Base-by-base conservation (phyloP, 163 green algal genomes). In the Trebouxiophyceae sp. region DNA sequence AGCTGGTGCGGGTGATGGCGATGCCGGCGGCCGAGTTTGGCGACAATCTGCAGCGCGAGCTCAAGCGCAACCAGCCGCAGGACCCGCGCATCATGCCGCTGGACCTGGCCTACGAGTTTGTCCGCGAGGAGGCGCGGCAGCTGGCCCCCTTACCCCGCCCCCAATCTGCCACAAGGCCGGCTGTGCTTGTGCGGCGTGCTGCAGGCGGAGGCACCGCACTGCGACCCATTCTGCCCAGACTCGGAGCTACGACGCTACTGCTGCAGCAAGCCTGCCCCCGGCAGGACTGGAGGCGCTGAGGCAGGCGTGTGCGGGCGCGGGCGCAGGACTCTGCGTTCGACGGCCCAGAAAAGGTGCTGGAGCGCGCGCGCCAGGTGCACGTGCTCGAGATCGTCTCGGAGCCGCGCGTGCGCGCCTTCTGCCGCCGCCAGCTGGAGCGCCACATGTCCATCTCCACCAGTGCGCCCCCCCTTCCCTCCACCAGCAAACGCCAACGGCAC, bases 1-100 rank as follows among this genome's bases (percentile, higher is more conserved):
- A 45, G 16, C 57, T 83, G 30, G 69, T 68, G 39, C 27, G 45
- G n/a, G 46, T 72, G 56, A 69, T 91, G 32, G 70, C 70, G 31
- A 60, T 95, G 29, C 71, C 46, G 1, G 57, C 86, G 2, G 59
- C 44, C 20, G 55, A 88, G 55, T 70, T 91, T 57, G 77, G 66
- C 19, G 82, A 88, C 29, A 91, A 88, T 57, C 57, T 89, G 57
- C 69, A 71, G 45, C 71, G 31, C 0, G 57, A 57, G 1, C 78
- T 69, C 56, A 71, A 76, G 62, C 60, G 69, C 69, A 64, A 85
- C 44, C 58, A 72, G 56, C 47, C 74, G n/a, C 55, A 69, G 22
- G 74, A 85, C 54, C 30, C 31, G 23, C 54, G 23, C 16, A 45
- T 62, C 24, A 24, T 60, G 23, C 84, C 84, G 0, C 50, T 70